phyloP scores from a whole-genome alignment of 2,329 filamentous ascomycete species.

The Arthrinium phaeospermum region DNA sequence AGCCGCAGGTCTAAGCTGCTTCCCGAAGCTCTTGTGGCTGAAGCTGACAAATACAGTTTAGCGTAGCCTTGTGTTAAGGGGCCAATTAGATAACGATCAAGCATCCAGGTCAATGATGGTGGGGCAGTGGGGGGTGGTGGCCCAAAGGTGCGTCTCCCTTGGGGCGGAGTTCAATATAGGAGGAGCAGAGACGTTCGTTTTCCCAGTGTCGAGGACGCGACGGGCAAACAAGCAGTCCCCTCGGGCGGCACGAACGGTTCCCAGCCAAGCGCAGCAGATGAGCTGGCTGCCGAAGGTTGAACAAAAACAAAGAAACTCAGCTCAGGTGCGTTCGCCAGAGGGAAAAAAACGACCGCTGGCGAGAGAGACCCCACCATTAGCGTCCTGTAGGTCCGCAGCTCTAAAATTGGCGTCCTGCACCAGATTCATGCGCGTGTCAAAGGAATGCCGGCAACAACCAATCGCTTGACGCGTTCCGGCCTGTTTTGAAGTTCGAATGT shows the following conservation, averaged over 20 bases:
- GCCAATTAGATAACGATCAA: neutral
- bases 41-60: slow-evolving; percentile 14
- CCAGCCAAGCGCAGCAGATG: neutral
- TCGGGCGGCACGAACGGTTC: neutral
- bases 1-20: neutral
- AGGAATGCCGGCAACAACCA: slow-evolving; percentile 18
- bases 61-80: neutral
- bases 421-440: slow-evolving; percentile 31
- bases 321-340: neutral
- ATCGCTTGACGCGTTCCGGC: slow-evolving; percentile 14
- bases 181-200: neutral
- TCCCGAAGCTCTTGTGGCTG: slow-evolving; percentile 10
- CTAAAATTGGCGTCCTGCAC: slow-evolving; percentile 31
- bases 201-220: neutral
- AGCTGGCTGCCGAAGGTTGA: neutral
- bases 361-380: slow-evolving; percentile 25
- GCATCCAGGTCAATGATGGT: neutral
- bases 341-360: neutral
- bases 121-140: neutral
- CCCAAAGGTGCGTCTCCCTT: neutral
- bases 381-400: slow-evolving; percentile 26
- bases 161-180: slow-evolving; percentile 3
- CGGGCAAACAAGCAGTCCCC: neutral
- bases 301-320: neutral
- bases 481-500: slow-evolving; percentile 1